These are phyloP conservation scores for Leccinum sublutescens DNA, from an alignment of 768 basidiomycete species.

Conservation along the genomic window DNA sequence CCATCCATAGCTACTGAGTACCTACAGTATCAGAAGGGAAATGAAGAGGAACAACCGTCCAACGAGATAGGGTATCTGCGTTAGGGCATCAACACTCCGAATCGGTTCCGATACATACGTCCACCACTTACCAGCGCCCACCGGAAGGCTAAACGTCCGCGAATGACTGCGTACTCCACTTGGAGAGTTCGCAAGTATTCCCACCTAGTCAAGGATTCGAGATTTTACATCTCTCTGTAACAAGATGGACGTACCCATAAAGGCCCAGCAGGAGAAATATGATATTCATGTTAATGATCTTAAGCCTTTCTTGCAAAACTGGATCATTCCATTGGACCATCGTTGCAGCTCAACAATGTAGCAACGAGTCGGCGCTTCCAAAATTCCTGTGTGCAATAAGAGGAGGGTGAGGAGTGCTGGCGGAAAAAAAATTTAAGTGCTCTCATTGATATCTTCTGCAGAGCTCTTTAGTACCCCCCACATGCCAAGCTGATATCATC, in stretches of 20 bases:
- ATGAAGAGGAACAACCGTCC: slow-evolving; percentile 20
- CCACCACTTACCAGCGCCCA: slow-evolving; percentile 27
- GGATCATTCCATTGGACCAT: slow-evolving; percentile 26
- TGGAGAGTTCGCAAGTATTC: slow-evolving; percentile 21
- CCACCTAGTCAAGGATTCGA: slow-evolving; percentile 19
- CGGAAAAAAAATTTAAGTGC: background rate
- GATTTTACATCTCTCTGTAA: background rate
- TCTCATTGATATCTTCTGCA: background rate
- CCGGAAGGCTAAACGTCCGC: slow-evolving; percentile 21
- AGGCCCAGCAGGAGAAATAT: slow-evolving; percentile 22
- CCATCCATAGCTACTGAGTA: background rate
- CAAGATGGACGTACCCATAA: slow-evolving; percentile 20
- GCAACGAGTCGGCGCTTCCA: background rate
- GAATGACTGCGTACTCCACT: slow-evolving; percentile 26
- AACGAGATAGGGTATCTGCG: slow-evolving; percentile 25
- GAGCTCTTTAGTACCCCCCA: background rate
- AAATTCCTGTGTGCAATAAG: background rate
- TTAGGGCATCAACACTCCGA: background rate
- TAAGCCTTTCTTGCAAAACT: slow-evolving; percentile 2
- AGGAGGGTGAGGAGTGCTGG: background rate
- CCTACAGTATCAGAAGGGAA: slow-evolving; percentile 20
- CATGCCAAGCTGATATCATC: background rate
- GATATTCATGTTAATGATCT: slow-evolving; percentile 2
- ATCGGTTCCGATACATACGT: background rate
- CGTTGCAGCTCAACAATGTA: background rate